Evolutionary conservation across 1,284 basidiomycete species (phyloP).

Genomic region (Dichomitus squalens): DNA sequence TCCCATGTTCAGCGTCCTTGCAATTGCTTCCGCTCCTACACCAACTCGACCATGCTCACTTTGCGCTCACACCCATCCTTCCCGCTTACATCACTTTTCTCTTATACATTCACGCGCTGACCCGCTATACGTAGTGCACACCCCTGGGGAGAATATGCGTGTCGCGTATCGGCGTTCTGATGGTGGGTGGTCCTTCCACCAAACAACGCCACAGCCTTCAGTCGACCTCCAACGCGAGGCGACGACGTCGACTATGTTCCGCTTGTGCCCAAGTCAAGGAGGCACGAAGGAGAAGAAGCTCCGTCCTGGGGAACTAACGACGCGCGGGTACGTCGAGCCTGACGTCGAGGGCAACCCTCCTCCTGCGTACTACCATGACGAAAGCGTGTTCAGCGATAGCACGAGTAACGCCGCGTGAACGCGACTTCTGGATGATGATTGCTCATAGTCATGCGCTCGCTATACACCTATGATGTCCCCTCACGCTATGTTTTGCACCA

Average conservation of each 20-base stretch:
- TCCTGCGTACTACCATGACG: conserved; percentile 28
- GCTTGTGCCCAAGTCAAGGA: conserved; percentile 6
- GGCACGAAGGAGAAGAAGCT: conserved; percentile 28
- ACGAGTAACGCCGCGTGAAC: background rate
- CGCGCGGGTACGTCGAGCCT: conserved; percentile 32
- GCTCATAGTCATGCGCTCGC: background rate
- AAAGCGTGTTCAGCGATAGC: conserved; percentile 19
- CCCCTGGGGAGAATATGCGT: conserved; percentile 37
- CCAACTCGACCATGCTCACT: too few species aligned
- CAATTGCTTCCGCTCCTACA: background rate
- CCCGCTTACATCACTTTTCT: background rate
- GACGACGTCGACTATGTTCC: conserved; percentile 13
- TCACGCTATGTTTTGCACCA: conserved; percentile 12
- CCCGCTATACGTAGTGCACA: conserved; percentile 24
- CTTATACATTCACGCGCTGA: background rate
- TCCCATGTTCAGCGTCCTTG: background rate
- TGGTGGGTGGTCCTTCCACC: conserved; percentile 36
- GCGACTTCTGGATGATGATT: background rate
- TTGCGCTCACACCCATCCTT: background rate
- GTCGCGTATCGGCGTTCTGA: conserved; percentile 33
- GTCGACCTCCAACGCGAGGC: conserved; percentile 19
- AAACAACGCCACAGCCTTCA: conserved; percentile 9
- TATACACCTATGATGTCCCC: background rate
- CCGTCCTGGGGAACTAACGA: conserved; percentile 28
- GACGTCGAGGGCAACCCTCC: conserved; percentile 30